Evolutionary conservation across 2,329 filamentous ascomycete genomes (phyloP).

Genomic region (Metarhizium robertsii): DNA sequence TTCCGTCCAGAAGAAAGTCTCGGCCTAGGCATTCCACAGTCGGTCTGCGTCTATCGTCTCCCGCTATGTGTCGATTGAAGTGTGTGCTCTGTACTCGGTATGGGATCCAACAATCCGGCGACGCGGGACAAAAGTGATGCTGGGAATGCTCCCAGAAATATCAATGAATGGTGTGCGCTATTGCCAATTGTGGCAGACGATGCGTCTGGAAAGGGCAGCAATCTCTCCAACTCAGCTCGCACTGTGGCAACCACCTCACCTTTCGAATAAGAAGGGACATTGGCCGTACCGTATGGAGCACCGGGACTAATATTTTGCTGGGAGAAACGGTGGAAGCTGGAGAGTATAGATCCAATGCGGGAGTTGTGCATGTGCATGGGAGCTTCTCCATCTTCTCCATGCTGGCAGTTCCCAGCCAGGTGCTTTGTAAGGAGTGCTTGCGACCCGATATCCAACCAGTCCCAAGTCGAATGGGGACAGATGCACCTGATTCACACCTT

Average conservation of each 20-base stretch:
- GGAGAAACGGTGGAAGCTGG: too few relatives aligned
- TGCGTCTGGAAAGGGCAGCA: neutral
- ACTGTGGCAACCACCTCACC: neutral
- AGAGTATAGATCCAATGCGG: neutral
- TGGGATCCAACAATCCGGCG: neutral
- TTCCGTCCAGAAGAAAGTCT: neutral
- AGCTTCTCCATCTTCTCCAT: neutral
- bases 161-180: neutral
- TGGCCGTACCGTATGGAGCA: too few relatives aligned
- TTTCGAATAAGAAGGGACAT: too few relatives aligned
- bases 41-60: neutral
- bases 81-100: neutral
- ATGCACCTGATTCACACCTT: neutral
- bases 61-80: neutral
- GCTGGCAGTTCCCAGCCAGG: too few relatives aligned
- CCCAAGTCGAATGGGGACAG: neutral
- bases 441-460: too few relatives aligned
- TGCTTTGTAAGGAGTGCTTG: too few relatives aligned
- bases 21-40: neutral
- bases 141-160: neutral
- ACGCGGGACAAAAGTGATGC: neutral
- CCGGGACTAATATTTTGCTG: too few relatives aligned
- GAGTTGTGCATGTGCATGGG: neutral
- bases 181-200: neutral
- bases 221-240: neutral